phyloP scores from a whole-genome alignment of 2,329 filamentous ascomycete species.

The Thielaviopsis punctulata region DNA sequence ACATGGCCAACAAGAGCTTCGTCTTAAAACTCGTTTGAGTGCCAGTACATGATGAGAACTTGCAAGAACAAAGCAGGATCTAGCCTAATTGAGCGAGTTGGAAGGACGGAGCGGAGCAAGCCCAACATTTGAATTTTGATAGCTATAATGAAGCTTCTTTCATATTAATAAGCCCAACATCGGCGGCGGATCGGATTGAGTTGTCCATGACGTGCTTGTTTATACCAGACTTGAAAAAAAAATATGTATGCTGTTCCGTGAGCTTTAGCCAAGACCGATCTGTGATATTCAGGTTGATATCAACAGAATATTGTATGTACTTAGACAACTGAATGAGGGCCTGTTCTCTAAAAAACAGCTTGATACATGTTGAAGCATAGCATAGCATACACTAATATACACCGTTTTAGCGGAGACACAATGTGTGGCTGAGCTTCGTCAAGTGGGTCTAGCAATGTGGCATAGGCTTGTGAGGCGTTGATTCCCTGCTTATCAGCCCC shows the following conservation, averaged over 20 bases:
- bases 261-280: no score
- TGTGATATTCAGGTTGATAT: no score
- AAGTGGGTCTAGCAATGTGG: background rate
- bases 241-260: background rate
- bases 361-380: no score
- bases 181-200: background rate
- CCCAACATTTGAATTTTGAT: background rate
- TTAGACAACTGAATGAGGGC: no score
- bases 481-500: constrained; percentile 1
- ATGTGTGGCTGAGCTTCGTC: background rate
- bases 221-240: background rate
- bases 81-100: background rate
- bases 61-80: background rate
- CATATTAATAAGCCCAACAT: background rate
- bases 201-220: background rate
- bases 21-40: no score
- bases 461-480: background rate
- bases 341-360: no score
- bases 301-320: no score
- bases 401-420: background rate
- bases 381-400: no score
- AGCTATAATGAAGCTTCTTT: background rate
- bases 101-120: background rate
- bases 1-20: no score
- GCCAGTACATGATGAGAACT: no score